A percentile compares a stretch with the other conserved stretches of the same genome.
Conservation (phyloP, 163 green algal genomes). For the Volvox carteri region DNA sequence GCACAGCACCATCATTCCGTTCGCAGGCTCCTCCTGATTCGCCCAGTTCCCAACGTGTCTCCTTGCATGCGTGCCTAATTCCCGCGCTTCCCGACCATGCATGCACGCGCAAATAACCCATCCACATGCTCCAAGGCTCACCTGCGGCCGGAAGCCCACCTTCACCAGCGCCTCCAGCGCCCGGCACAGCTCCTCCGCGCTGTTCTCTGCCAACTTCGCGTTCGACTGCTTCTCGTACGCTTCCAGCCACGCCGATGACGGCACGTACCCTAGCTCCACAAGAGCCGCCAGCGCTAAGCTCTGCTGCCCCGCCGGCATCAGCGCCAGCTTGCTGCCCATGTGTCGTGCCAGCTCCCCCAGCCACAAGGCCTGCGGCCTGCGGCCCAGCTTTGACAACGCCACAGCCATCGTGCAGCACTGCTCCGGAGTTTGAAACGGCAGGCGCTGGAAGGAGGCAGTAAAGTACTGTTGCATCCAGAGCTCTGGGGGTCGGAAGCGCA, state of each 20-base stretch:
- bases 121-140: background rate
- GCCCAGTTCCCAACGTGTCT: no score
- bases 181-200: constrained; percentile 44
- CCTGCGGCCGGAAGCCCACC: constrained; percentile 55
- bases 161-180: constrained; percentile 57
- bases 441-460: constrained; percentile 50
- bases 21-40: no score
- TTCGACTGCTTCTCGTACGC: constrained; percentile 61
- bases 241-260: constrained; percentile 54
- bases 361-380: constrained; percentile 51
- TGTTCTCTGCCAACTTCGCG: constrained; percentile 43
- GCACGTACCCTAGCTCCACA: constrained; percentile 60
- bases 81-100: no score
- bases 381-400: constrained; percentile 42
- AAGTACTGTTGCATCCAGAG: constrained; percentile 64
- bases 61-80: no score
- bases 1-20: no score
- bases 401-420: constrained; percentile 30
- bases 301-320: constrained; percentile 55
- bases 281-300: constrained; percentile 45
- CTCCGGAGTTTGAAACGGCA: constrained; percentile 52
- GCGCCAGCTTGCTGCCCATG: constrained; percentile 51
- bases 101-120: no score
- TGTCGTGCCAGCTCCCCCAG: constrained; percentile 58
- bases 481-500: constrained; percentile 60